Percentiles rank a stretch among this genome's conserved stretches.
Evolutionary conservation across 2,329 filamentous ascomycete species (phyloP).

Genomic region (Hysterium pulicare): DNA sequence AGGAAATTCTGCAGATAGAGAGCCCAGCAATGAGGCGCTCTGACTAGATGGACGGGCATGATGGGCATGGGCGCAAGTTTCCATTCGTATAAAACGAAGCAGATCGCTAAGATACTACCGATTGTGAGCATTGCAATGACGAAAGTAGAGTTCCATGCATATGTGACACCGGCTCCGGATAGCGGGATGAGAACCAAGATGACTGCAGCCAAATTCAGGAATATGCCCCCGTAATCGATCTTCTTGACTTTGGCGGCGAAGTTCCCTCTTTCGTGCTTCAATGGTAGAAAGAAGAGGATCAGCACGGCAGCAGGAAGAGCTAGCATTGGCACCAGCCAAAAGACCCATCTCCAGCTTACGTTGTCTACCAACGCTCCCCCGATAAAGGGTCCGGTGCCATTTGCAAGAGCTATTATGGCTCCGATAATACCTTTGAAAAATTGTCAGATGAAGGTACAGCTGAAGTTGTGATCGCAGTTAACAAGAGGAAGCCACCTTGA

Average conservation of each 20-base stretch:
- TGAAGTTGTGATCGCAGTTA: background rate
- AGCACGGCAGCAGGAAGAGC: constrained; percentile 56
- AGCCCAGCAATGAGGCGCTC: constrained; percentile 38
- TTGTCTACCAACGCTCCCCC: constrained; percentile 72
- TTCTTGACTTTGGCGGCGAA: constrained; percentile 10
- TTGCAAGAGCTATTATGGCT: constrained; percentile 15
- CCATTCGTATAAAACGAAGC: constrained; percentile 55
- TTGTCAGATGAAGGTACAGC: background rate
- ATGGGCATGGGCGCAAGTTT: constrained; percentile 56
- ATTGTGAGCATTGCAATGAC: constrained; percentile 57
- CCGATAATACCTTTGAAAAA: constrained; percentile 15
- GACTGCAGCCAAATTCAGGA: constrained; percentile 26
- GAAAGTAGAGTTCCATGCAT: constrained; percentile 54
- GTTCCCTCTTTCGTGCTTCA: constrained; percentile 21
- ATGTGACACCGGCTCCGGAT: constrained; percentile 58
- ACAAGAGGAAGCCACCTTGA: constrained; percentile 6
- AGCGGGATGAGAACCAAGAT: constrained; percentile 62
- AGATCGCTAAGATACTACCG: constrained; percentile 43
- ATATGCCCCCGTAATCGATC: constrained; percentile 42
- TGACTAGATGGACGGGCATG: constrained; percentile 41
- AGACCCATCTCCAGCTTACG: constrained; percentile 66
- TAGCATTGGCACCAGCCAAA: constrained; percentile 68
- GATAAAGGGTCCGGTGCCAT: constrained; percentile 56
- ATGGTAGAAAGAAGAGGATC: constrained; percentile 61
- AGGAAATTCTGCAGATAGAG: constrained; percentile 59